Evolutionary conservation across 306 rosid genomes (phyloP).

Genomic region (Castanea sativa): DNA sequence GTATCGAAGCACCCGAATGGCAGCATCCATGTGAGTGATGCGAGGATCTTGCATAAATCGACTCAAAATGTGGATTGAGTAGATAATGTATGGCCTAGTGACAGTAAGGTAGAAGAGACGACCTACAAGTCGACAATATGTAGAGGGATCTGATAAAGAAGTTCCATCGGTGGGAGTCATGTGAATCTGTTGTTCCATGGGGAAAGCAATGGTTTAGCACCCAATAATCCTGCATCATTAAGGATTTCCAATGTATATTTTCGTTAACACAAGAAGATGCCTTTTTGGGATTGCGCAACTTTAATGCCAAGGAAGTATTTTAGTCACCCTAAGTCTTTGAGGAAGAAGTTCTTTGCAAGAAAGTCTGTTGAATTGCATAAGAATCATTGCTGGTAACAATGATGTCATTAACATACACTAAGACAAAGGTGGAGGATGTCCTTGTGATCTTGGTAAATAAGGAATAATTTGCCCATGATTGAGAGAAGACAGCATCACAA

Average conservation of each 20-base stretch:
- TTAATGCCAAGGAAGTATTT: neutral
- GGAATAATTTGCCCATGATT: neutral
- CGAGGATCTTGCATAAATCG: neutral
- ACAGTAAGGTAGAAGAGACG: neutral
- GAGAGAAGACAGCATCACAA: neutral
- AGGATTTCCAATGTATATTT: neutral
- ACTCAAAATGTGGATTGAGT: neutral
- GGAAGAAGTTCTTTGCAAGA: neutral
- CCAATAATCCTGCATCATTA: neutral
- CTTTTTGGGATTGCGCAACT: no score
- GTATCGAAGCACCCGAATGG: neutral
- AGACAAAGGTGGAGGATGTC: neutral
- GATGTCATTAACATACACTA: neutral
- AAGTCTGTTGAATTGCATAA: neutral
- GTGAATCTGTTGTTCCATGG: neutral
- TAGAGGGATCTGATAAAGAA: neutral
- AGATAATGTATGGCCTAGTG: neutral
- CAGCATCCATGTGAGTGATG: neutral
- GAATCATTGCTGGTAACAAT: neutral
- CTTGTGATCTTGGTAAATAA: neutral
- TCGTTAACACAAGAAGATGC: neutral
- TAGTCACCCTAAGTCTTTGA: neutral
- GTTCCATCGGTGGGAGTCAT: neutral
- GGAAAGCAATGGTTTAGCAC: neutral
- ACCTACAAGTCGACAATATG: neutral